Evolutionary conservation across 805 yeast species (phyloP), one percentile per base, ranked within the genome.

Genomic region (Brettanomyces bruxellensis): DNA sequence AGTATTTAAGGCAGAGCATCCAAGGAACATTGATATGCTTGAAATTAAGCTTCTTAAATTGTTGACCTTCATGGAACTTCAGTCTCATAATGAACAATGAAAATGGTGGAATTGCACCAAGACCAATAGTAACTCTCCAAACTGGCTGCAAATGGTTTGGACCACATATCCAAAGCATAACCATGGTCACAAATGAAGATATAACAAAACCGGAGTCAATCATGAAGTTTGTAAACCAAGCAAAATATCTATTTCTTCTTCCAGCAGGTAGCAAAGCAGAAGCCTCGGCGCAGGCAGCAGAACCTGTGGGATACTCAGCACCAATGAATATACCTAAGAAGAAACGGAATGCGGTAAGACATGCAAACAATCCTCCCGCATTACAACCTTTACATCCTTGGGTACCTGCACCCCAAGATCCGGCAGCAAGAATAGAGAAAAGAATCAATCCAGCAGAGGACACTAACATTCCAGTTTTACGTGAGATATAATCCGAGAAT

Each of bases 241-340:
- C 76, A 59, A 90, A 89, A 72, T 84, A 89, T 62, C 96, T 75
- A 68, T 90, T 88, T 70, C 97, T 83, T 49, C 75, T 73, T 48
- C 95, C 95, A n/a, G 79, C 73, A 14, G 90, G 86, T 55, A 89
- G 69, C 51, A 78, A 67, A 47, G 85, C 81, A 41, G 95, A 80
- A 37, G 95, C 93, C 65, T 90, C 97, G 28, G 96, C 89, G 55
- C 95, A 87, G 35, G 95, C 95, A 18, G 90, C 91, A 7, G 95
- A 83, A 40, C 96, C 90, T 12, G 95, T 83, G 41, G 96, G 96
- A 61, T 90, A 90, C 67, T 90, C 98, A 43, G 95, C 90, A 56
- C 98, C 98, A 55, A 91, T 86, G 57, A 90, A 95, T 52, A 87
- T 71, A 67, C 98, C 98, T 44, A 90, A 68, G 66, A 90, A 82